A percentile compares a stretch with the other conserved stretches of the same genome.
Conservation (phyloP, 306 rosid species). For the Glycyrrhiza uralensis region DNA sequence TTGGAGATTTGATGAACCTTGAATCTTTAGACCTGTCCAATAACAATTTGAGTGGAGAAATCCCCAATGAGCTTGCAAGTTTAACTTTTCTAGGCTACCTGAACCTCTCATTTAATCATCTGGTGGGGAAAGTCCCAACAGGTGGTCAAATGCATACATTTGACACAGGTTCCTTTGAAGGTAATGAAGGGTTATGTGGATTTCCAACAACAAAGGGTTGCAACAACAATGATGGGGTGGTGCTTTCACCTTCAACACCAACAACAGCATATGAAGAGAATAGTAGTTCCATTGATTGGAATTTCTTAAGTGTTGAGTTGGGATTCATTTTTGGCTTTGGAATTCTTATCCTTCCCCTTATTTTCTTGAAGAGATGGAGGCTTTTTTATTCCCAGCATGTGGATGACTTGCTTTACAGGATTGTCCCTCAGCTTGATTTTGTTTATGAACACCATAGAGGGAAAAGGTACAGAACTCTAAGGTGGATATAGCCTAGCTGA, state of each 20-base stretch:
- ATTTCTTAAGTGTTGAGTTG: conserved; percentile 7
- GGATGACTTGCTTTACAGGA: background rate
- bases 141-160: conserved; percentile 5
- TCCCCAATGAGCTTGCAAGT: background rate
- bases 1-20: background rate
- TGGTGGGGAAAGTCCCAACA: background rate
- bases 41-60: background rate
- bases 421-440: conserved; percentile 11
- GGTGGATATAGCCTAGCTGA: no score
- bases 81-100: background rate
- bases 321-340: conserved; percentile 32
- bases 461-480: background rate
- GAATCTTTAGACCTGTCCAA: conserved; percentile 16
- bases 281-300: background rate
- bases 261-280: no score
- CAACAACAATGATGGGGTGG: background rate
- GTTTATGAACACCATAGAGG: background rate
- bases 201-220: conserved; percentile 12
- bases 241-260: background rate
- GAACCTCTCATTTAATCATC: conserved; percentile 11
- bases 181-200: conserved; percentile 31
- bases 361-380: conserved; percentile 23
- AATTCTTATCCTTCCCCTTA: background rate
- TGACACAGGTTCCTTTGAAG: background rate
- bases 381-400: background rate